Evolutionary conservation across 176 grass and related monocot genomes (phyloP).

Genomic region (Eremochloa ophiuroides): DNA sequence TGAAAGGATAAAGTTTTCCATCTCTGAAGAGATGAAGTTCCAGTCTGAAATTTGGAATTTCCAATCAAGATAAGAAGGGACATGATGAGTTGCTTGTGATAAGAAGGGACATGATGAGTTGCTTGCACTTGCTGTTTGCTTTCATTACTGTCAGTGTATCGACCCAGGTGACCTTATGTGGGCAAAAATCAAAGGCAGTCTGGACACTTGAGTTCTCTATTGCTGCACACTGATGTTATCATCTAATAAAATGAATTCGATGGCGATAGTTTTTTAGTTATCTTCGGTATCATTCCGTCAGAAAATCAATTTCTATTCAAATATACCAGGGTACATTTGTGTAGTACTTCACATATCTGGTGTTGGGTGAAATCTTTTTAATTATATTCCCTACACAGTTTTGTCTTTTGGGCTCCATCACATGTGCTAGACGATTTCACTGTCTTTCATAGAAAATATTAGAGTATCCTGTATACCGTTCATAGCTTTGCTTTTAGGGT

Average conservation of each 20-base stretch:
- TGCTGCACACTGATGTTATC: constrained; percentile 4
- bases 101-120: no score
- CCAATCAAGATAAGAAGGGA: constrained; percentile 63
- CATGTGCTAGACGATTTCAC: not conserved
- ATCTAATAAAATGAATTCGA: constrained; percentile 10
- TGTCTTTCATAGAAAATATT: constrained; percentile 16
- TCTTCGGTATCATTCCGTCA: constrained; percentile 1
- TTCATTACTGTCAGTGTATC: constrained; percentile 85
- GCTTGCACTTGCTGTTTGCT: constrained; percentile 77
- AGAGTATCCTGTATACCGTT: not conserved
- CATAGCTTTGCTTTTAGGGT: constrained; percentile 3
- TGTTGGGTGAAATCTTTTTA: no score
- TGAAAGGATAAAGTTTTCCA: constrained; percentile 81
- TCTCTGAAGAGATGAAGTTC: constrained; percentile 66
- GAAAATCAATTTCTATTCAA: not conserved
- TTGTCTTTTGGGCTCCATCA: not conserved
- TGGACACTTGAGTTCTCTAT: constrained; percentile 9
- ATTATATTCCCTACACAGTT: not conserved
- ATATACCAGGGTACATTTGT: not conserved
- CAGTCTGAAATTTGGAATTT: constrained; percentile 71
- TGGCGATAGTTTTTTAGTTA: not conserved
- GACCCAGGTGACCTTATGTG: constrained; percentile 94
- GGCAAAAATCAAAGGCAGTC: constrained; percentile 94
- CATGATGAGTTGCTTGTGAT: no score
- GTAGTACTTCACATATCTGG: no score